These are phyloP conservation scores for Melastoma candidum DNA, from an alignment of 441 rosid genomes.

Conservation along the genomic window DNA sequence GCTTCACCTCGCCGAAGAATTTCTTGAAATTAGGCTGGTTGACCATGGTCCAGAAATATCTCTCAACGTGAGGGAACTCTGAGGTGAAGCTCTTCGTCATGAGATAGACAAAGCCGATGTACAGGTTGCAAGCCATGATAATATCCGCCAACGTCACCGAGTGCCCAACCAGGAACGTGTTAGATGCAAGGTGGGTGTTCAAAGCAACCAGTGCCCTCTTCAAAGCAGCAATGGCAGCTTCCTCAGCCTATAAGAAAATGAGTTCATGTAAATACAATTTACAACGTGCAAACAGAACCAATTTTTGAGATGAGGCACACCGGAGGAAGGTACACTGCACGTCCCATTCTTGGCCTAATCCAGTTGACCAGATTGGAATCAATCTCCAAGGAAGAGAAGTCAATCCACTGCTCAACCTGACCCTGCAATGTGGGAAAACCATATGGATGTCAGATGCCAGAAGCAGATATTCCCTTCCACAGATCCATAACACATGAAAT, in stretches of 20 bases:
- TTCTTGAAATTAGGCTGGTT: constrained; percentile 86
- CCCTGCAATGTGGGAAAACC: constrained; percentile 28
- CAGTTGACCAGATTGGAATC: constrained; percentile 43
- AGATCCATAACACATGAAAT: neutral
- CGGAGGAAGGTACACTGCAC: constrained; percentile 38
- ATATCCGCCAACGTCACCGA: constrained; percentile 81
- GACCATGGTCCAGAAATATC: constrained; percentile 91
- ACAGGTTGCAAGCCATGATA: constrained; percentile 59
- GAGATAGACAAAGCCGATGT: constrained; percentile 31
- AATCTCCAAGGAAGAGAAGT: constrained; percentile 67
- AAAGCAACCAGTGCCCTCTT: constrained; percentile 75
- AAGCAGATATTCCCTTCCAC: too few relatives aligned
- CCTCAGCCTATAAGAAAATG: constrained; percentile 54
- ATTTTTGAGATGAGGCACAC: constrained; percentile 25
- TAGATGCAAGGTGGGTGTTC: constrained; percentile 57
- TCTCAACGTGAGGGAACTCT: constrained; percentile 86
- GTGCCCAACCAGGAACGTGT: constrained; percentile 77
- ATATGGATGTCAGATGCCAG: too few relatives aligned
- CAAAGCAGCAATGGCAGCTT: constrained; percentile 53
- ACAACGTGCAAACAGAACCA: neutral
- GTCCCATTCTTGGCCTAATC: constrained; percentile 52
- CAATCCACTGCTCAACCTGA: constrained; percentile 87
- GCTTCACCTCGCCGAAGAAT: constrained; percentile 71
- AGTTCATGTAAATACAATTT: too few relatives aligned
- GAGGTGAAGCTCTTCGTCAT: constrained; percentile 77